These are phyloP conservation scores for Tricholoma sp. DNA, from an alignment of 768 basidiomycete genomes.

Conservation along the genomic window DNA sequence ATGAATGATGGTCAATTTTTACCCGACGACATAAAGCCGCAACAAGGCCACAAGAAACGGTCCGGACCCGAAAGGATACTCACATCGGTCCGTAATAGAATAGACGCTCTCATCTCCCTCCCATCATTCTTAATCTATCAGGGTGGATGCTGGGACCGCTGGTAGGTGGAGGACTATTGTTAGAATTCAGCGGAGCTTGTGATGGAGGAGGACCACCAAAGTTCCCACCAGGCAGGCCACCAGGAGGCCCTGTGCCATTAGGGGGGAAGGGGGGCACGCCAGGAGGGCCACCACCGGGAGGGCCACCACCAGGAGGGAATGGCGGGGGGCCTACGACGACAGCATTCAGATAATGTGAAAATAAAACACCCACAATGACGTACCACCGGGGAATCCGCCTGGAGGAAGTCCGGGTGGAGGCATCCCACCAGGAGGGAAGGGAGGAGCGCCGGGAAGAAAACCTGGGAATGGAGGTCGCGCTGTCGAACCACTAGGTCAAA, in stretches of 20 bases:
- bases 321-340: slow-evolving; percentile 32
- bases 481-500: slow-evolving; percentile 20
- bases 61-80: not conserved
- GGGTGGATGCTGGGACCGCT: slow-evolving; percentile 73
- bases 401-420: slow-evolving; percentile 44
- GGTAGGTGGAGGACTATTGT: slow-evolving; percentile 19
- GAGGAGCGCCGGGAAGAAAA: slow-evolving; percentile 50
- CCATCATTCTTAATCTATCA: slow-evolving; percentile 80
- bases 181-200: slow-evolving; percentile 23
- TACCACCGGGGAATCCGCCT: slow-evolving; percentile 38
- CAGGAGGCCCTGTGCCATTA: slow-evolving; percentile 24
- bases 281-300: slow-evolving; percentile 29
- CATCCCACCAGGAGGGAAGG: slow-evolving; percentile 65
- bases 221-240: slow-evolving; percentile 19
- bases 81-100: not conserved
- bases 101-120: slow-evolving; percentile 19
- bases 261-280: slow-evolving; percentile 46
- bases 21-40: not conserved
- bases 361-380: slow-evolving; percentile 16
- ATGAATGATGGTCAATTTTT: not conserved
- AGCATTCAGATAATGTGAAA: slow-evolving; percentile 4
- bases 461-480: slow-evolving; percentile 68
- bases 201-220: slow-evolving; percentile 30
- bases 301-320: slow-evolving; percentile 45
- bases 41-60: not conserved